Evolutionary conservation across 768 basidiomycete species (phyloP).

Genomic region (Fibroporia radiculosa): DNA sequence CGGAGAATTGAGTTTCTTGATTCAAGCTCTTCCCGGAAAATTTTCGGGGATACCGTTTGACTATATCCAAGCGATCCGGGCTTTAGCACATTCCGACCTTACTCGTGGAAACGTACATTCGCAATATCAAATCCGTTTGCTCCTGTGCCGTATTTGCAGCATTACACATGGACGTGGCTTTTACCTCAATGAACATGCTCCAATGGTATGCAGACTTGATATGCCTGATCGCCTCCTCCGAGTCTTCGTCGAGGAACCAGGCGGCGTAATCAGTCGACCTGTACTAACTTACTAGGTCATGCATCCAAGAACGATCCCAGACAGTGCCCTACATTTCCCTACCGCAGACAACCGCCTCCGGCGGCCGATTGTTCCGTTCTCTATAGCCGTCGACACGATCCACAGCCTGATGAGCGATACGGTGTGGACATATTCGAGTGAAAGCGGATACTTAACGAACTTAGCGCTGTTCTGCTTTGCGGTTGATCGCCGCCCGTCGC

Average conservation of each 20-base stretch:
- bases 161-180: not conserved
- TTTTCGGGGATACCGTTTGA: constrained; percentile 30
- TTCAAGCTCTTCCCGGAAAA: constrained; percentile 34
- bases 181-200: not conserved
- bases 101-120: constrained; percentile 7
- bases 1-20: constrained; percentile 36
- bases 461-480: no score
- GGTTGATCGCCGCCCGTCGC: no score
- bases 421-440: no score
- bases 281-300: constrained; percentile 12
- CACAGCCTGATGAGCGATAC: no score
- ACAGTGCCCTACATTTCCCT: no score
- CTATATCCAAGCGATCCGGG: constrained; percentile 26
- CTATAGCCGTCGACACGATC: no score
- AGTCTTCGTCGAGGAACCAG: constrained; percentile 22
- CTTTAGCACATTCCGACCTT: not conserved
- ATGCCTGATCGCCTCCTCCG: constrained; percentile 3
- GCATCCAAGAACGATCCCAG: constrained; percentile 25
- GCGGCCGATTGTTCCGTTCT: no score
- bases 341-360: no score
- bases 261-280: constrained; percentile 15
- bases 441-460: no score
- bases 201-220: constrained; percentile 2
- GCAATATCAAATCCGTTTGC: constrained; percentile 29
- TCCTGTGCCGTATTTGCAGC: constrained; percentile 24